Base-by-base conservation (phyloP, 2,329 filamentous ascomycete species). In the Exophiala phaeomuriformis region DNA sequence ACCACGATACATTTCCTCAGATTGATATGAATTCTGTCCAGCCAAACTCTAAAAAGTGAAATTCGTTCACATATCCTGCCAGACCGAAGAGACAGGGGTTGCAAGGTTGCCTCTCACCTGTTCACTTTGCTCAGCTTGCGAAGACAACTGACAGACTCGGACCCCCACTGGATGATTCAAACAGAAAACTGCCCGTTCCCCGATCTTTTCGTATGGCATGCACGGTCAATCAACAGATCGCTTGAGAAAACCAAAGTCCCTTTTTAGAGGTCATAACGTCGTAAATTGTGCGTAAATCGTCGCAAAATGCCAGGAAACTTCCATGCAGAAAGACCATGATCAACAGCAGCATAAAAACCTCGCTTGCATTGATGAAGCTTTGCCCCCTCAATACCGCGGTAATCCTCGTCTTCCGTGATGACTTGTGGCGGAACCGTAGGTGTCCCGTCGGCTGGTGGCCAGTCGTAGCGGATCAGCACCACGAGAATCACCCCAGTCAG, bases 401-500 rank as follows among this genome's bases (percentile, higher is more conserved):
- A 45, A 28, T 28, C 31, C 42, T 37, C 54, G 46, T 36, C 49
- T 51, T 41, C 49, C 49, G 37, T 55, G 43, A 19, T 49, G 47
- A 35, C 33, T 43, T 1, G 50, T 43, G 4, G 49, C 50, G 44
- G 58, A 57, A 29, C 50, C 35, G 37, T 59, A 61, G 33, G 52
- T 41, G 12, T 40, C 51, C 27, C 53, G 56, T 19, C 51, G 58
- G n/a, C 55, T 53, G 28, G 53, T 41, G 31, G 53, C 40, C 41
- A 43, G 36, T 39, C 53, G 53, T 27, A 44, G 33, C 27, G 51
- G 52, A 43, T 40, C 50, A 2, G 54, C 49, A 40, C 51, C 52
- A 48, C 53, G 56, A 50, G 51, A 52, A 32, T 61, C 56, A 8
- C 47, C 39, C 56, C 57, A 59, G 30, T 63, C 61, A 40, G 61